A percentile compares a stretch with the other conserved stretches of the same genome.
Evolutionary conservation across 441 rosid genomes (phyloP).

Genomic region (Populus hybrid): DNA sequence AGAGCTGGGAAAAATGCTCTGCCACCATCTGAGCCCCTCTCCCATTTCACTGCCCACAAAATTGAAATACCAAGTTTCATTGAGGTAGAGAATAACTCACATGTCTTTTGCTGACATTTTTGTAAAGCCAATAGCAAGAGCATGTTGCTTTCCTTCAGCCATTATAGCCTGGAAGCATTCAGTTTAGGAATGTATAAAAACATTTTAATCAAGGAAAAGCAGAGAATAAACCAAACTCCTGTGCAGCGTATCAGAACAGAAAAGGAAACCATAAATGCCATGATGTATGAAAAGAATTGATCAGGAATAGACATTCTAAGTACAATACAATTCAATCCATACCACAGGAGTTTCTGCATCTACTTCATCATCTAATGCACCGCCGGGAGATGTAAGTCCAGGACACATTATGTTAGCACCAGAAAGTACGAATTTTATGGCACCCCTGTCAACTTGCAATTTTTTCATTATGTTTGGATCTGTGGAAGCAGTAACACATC

Average conservation of each 20-base stretch:
- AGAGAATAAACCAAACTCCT: neutral
- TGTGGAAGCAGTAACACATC: conserved; percentile 25
- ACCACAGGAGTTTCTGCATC: conserved; percentile 95
- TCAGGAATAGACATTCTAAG: neutral
- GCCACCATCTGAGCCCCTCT: neutral
- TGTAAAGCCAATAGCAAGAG: conserved; percentile 95
- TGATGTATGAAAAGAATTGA: neutral
- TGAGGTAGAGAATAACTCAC: conserved; percentile 43
- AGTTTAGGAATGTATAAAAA: conserved; percentile 4
- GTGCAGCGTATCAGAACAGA: conserved; percentile 6
- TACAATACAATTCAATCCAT: conserved; percentile 18
- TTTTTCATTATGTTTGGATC: conserved; percentile 95
- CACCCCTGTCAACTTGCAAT: conserved; percentile 95
- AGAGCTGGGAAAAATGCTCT: neutral
- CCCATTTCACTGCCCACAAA: neutral
- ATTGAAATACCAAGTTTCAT: neutral
- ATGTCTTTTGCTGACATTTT: conserved; percentile 98
- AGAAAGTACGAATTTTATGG: conserved; percentile 85
- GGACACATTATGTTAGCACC: conserved; percentile 99
- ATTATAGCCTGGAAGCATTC: conserved; percentile 68
- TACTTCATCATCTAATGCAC: conserved; percentile 85
- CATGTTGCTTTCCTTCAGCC: conserved; percentile 99
- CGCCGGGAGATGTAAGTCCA: conserved; percentile 98
- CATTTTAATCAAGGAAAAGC: neutral
- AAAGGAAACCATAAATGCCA: neutral